Conservation (phyloP, 2,329 filamentous ascomycete genomes). For the Plenodomus biglobosus region DNA sequence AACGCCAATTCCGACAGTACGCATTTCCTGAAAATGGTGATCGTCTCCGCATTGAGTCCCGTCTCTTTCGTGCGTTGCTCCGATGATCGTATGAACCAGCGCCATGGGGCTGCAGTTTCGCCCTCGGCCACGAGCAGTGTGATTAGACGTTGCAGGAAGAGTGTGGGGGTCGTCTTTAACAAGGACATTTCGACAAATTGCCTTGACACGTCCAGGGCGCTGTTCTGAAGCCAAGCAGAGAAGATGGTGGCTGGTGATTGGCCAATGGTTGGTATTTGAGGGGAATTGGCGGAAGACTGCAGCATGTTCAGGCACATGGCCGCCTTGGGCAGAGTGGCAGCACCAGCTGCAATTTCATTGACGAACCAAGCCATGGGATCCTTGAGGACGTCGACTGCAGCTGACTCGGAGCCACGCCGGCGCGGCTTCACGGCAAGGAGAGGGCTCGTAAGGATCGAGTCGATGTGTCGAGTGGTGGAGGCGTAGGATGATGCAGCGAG, state of each 20-base stretch:
- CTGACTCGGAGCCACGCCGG: slow-evolving; percentile 30
- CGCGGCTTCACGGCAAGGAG: slow-evolving; percentile 46
- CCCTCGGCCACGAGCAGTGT: slow-evolving; percentile 26
- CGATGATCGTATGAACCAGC: slow-evolving; percentile 28
- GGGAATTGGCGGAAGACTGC: slow-evolving; percentile 13
- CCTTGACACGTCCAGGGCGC: slow-evolving; percentile 30
- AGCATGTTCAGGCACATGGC: slow-evolving; percentile 43
- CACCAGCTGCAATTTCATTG: slow-evolving; percentile 43
- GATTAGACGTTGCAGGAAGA: slow-evolving; percentile 24
- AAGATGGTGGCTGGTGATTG: slow-evolving; percentile 23
- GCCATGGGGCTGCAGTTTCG: slow-evolving; percentile 28
- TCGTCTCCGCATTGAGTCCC: slow-evolving; percentile 10
- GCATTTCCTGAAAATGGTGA: slow-evolving; percentile 22
- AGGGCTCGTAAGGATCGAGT: slow-evolving; percentile 55
- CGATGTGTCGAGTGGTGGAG: slow-evolving; percentile 50
- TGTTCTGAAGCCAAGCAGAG: slow-evolving; percentile 35
- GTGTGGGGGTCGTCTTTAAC: slow-evolving; percentile 8
- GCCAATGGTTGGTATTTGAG: slow-evolving; percentile 6
- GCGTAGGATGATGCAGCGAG: slow-evolving; percentile 39
- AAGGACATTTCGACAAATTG: slow-evolving; percentile 27
- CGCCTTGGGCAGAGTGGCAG: slow-evolving; percentile 44
- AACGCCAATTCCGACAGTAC: slow-evolving; percentile 30
- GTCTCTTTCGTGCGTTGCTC: slow-evolving; percentile 23
- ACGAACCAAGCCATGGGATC: slow-evolving; percentile 48
- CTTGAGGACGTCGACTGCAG: slow-evolving; percentile 26